Evolutionary conservation across 2,329 filamentous ascomycete genomes (phyloP), one percentile per base, ranked within the genome.

Genomic region (Nemania sp.): DNA sequence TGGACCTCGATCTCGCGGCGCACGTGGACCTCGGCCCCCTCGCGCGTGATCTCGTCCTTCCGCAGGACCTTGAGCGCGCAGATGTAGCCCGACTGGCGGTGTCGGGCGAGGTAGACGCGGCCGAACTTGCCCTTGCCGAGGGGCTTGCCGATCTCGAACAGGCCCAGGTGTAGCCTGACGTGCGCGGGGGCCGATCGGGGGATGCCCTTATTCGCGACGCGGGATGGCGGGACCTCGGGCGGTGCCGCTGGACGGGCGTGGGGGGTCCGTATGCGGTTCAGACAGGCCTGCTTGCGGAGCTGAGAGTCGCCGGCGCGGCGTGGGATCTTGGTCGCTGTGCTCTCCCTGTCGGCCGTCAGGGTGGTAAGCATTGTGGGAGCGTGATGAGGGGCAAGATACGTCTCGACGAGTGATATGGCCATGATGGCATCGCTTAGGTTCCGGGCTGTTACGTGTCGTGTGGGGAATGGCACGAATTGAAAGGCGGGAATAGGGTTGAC

Each of bases 141-240:
- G 1, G 90, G 90, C 68, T 90, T 90, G 39, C 90, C 91, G 65
- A 95, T 96, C 74, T 96, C 92, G 74, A 96, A 96, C 90, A 95
- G 94, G 76, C 91, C 90, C 2, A 96, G 84, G 73, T 96, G 91
- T 76, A 93, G 92, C 11, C n/a, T 9, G 40, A 10, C 10, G 13
- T 17, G 9, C n/a, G 10, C 3, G 15, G 15, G 5, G 18, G 40
- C 15, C 35, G 15, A n/a, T 12, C 35, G 4, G 15, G 35, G 35
- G 35, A n/a, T 21, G 20, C 10, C 5, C n/a, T n/a, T 40, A 15
- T 47, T 37, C 2, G 4, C 12, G 47, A 6, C 15, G 35, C 35
- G 35, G 15, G 35, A 12, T 13, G 35, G 35, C 35, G 15, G 15
- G 35, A 39, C 7, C 25, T 29, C 7, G 25, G 25, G 7, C 4